These are phyloP conservation scores for Penicillium janthinellum DNA, from an alignment of 2,329 filamentous ascomycete genomes.

Conservation along the genomic window DNA sequence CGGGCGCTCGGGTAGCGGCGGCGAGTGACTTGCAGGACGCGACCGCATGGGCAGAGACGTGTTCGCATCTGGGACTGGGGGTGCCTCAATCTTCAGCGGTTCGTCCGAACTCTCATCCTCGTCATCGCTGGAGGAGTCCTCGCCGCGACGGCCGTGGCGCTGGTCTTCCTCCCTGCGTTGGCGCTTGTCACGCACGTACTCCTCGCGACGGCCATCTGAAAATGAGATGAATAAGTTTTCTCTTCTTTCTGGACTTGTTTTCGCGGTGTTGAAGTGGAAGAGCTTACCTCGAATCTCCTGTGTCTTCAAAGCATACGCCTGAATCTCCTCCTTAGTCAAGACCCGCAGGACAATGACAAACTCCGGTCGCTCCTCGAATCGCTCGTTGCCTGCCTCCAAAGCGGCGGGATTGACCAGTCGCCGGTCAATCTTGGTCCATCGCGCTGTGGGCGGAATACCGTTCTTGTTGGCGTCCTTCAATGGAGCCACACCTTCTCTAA, in stretches of 20 bases:
- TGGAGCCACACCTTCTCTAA: conserved; percentile 90
- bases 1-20: conserved; percentile 13
- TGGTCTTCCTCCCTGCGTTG: conserved; percentile 49
- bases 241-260: neutral
- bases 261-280: neutral
- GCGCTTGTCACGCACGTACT: conserved; percentile 39
- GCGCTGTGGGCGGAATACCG: conserved; percentile 74
- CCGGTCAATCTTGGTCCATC: conserved; percentile 92
- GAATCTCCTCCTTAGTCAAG: conserved; percentile 83
- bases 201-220: conserved; percentile 41
- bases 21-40: conserved; percentile 16
- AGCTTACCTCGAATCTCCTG: conserved; percentile 74
- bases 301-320: conserved; percentile 80
- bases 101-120: conserved; percentile 39
- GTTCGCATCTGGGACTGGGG: conserved; percentile 19
- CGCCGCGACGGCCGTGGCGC: conserved; percentile 32
- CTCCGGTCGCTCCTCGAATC: conserved; percentile 88
- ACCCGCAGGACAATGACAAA: conserved; percentile 92
- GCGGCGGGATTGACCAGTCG: conserved; percentile 88
- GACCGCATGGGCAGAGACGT: conserved; percentile 22
- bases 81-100: conserved; percentile 35
- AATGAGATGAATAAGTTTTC: conserved; percentile 18
- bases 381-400: conserved; percentile 80
- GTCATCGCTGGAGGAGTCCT: conserved; percentile 40
- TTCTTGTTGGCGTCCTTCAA: conserved; percentile 78